phyloP scores from a whole-genome alignment of 805 yeast species.

The Candida coleopterorum region DNA sequence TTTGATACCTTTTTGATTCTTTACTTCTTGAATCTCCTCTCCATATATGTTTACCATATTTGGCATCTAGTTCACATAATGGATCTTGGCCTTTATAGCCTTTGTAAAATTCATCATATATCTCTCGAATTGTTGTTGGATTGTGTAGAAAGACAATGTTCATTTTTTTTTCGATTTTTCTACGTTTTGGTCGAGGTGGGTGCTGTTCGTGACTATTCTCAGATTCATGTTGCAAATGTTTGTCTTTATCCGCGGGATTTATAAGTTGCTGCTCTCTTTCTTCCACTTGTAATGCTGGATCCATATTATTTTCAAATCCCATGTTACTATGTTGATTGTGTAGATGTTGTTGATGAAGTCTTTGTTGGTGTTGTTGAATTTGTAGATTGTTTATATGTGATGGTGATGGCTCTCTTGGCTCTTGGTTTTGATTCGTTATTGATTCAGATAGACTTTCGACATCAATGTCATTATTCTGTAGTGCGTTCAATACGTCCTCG shows the following conservation, averaged over 20 bases:
- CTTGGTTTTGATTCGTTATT: constrained; percentile 11
- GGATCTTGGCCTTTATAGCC: constrained; percentile 43
- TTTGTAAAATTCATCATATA: constrained; percentile 40
- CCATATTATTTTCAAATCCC: constrained; percentile 31
- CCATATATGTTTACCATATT: constrained; percentile 42
- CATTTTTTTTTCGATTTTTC: constrained; percentile 22
- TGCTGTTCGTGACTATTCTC: too few species aligned
- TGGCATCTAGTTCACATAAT: constrained; percentile 36
- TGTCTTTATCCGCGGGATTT: not conserved
- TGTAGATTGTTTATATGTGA: constrained; percentile 10
- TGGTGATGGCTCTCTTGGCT: constrained; percentile 9
- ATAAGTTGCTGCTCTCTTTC: constrained; percentile 7
- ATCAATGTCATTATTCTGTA: constrained; percentile 20
- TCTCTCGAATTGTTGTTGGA: constrained; percentile 41
- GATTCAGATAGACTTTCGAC: constrained; percentile 7
- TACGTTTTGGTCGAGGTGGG: constrained; percentile 1
- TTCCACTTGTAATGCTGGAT: constrained; percentile 37
- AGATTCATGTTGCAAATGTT: too few species aligned
- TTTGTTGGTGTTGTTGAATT: constrained; percentile 11
- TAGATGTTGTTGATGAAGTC: constrained; percentile 4
- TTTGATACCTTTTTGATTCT: constrained; percentile 39
- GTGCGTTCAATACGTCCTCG: constrained; percentile 21
- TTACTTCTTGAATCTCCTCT: constrained; percentile 43
- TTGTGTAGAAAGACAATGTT: constrained; percentile 37
- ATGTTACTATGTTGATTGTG: not conserved